These are phyloP conservation scores for Agarophyton chilense DNA, from an alignment of 23 red algal species.

Conservation along the genomic window DNA sequence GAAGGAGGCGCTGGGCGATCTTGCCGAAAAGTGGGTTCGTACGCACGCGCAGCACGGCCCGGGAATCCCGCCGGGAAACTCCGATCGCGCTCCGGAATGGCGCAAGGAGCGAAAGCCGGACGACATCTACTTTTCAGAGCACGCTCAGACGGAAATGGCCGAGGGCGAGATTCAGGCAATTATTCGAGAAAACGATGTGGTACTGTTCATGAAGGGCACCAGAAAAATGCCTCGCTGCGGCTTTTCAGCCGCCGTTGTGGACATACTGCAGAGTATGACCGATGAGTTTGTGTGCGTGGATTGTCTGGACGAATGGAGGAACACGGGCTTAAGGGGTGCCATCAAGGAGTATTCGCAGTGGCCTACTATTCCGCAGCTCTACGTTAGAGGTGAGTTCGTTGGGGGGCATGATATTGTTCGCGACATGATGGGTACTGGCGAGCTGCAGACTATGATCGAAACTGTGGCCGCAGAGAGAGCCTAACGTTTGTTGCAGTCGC, in stretches of 20 bases:
- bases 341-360: constrained; percentile 90
- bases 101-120: constrained; percentile 16
- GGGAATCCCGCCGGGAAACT: constrained; percentile 61
- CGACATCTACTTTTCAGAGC: constrained; percentile 26
- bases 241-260: constrained; percentile 68
- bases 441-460: constrained; percentile 62
- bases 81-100: constrained; percentile 38
- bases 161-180: constrained; percentile 31
- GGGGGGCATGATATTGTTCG: constrained; percentile 89
- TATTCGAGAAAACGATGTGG: constrained; percentile 59
- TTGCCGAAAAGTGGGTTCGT: constrained; percentile 59
- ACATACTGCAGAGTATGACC: constrained; percentile 58
- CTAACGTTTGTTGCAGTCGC: too few species aligned
- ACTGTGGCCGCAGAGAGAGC: background rate
- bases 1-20: constrained; percentile 47
- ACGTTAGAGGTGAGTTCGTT: constrained; percentile 88
- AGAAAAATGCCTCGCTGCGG: constrained; percentile 76
- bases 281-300: constrained; percentile 83
- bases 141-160: constrained; percentile 5
- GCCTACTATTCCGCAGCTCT: constrained; percentile 99
- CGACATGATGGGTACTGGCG: constrained; percentile 76
- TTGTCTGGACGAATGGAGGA: constrained; percentile 62
- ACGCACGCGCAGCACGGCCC: constrained; percentile 31
- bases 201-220: constrained; percentile 94
- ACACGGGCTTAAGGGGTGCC: constrained; percentile 71